These are phyloP conservation scores for Tetrapyrgos nigripes DNA, from an alignment of 1,284 basidiomycete species.

Conservation along the genomic window DNA sequence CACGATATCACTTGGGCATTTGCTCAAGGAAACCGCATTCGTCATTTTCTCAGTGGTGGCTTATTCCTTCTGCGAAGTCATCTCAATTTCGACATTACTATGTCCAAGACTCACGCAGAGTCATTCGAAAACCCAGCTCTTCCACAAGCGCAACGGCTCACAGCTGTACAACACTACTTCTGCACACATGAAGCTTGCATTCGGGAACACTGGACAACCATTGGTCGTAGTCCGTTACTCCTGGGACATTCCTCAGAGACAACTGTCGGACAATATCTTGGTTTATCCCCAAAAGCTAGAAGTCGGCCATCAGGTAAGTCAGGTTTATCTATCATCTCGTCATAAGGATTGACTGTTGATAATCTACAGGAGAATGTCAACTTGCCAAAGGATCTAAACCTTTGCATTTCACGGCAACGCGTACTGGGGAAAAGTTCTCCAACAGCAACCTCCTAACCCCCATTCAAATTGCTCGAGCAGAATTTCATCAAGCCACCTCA, in stretches of 20 bases:
- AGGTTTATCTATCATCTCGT: background rate
- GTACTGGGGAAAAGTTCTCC: background rate
- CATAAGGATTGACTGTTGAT: background rate
- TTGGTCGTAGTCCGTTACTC: background rate
- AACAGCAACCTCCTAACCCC: background rate
- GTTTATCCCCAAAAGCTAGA: background rate
- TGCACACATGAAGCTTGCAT: background rate
- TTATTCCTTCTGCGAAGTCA: background rate
- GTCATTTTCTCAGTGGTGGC: background rate
- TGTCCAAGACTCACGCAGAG: background rate
- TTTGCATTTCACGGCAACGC: background rate
- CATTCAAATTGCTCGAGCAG: background rate
- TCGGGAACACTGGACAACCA: background rate
- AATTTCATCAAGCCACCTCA: background rate
- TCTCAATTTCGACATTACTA: background rate
- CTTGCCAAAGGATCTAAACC: background rate
- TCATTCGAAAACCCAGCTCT: background rate
- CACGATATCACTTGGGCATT: conserved; percentile 45
- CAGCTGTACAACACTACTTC: conserved; percentile 1
- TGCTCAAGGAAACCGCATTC: conserved; percentile 24
- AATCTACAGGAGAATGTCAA: background rate
- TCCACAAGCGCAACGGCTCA: background rate
- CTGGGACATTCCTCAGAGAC: background rate
- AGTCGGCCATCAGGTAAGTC: background rate
- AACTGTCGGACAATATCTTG: background rate